These are phyloP conservation scores for Vanrija sp. DNA, from an alignment of 1,284 basidiomycete species.

Conservation along the genomic window DNA sequence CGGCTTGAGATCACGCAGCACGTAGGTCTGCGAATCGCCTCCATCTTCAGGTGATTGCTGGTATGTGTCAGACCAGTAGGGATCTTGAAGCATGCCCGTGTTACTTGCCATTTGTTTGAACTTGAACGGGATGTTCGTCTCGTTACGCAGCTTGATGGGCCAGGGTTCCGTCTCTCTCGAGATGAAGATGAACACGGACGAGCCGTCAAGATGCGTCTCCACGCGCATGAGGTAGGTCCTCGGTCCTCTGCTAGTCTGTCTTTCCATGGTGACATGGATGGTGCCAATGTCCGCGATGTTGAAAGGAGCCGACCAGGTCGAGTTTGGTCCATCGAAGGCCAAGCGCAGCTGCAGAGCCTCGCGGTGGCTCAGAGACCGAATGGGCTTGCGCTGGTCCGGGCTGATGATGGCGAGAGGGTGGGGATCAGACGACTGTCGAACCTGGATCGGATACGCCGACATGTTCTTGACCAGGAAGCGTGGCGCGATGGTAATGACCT, in stretches of 20 bases:
- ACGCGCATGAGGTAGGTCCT: constrained; percentile 65
- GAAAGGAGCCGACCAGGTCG: constrained; percentile 78
- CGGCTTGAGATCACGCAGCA: constrained; percentile 23
- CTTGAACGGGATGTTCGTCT: constrained; percentile 67
- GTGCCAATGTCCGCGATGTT: constrained; percentile 87
- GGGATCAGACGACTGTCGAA: constrained; percentile 74
- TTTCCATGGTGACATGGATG: constrained; percentile 61
- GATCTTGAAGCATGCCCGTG: neutral
- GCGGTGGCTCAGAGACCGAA: constrained; percentile 63
- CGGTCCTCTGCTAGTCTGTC: constrained; percentile 51
- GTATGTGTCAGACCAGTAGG: constrained; percentile 2
- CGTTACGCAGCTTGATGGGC: constrained; percentile 90
- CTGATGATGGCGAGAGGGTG: constrained; percentile 53
- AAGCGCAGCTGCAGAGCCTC: constrained; percentile 69
- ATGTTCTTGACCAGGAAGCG: constrained; percentile 88
- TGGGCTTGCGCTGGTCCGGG: constrained; percentile 65
- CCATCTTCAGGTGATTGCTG: constrained; percentile 24
- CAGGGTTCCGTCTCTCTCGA: constrained; percentile 65
- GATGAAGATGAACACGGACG: constrained; percentile 83
- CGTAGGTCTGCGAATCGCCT: constrained; percentile 48
- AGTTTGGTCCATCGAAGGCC: constrained; percentile 69
- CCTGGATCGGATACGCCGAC: constrained; percentile 64
- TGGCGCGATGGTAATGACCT: constrained; percentile 87
- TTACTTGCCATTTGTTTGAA: constrained; percentile 70
- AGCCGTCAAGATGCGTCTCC: constrained; percentile 78